phyloP scores from a whole-genome alignment of 2,329 filamentous ascomycete genomes.

The Allantophomopsis cytisporea region DNA sequence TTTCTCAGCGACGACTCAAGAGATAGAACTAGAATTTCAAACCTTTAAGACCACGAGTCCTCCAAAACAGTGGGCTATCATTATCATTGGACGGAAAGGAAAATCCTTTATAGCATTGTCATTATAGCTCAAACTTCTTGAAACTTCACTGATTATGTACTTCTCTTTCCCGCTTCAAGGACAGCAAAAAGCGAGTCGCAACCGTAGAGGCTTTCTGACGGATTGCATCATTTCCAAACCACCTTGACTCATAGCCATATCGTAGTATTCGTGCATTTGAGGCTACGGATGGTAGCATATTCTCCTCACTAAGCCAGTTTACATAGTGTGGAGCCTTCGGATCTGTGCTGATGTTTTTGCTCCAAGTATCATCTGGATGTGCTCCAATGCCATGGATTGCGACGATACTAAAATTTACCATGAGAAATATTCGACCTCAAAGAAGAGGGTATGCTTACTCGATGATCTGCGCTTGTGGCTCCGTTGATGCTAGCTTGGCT shows the following conservation, averaged over 20 bases:
- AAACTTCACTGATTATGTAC: no score
- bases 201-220: neutral
- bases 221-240: neutral
- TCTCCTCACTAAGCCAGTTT: slow-evolving; percentile 14
- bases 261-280: slow-evolving; percentile 12
- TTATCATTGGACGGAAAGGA: no score
- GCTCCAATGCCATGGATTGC: slow-evolving; percentile 16
- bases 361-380: slow-evolving; percentile 16
- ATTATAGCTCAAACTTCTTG: neutral
- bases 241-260: neutral
- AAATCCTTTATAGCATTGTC: neutral
- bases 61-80: no score
- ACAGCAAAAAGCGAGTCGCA: neutral
- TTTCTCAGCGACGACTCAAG: no score
- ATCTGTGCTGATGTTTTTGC: slow-evolving; percentile 12
- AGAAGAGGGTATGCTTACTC: neutral
- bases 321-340: slow-evolving; percentile 5
- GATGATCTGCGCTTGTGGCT: neutral
- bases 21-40: no score
- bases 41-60: no score
- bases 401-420: slow-evolving; percentile 10
- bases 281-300: slow-evolving; percentile 11
- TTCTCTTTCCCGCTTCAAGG: no score
- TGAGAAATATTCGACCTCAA: neutral
- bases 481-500: neutral